Percentiles rank a stretch among this genome's conserved stretches.
phyloP scores from a whole-genome alignment of 495 filamentous ascomycete species.

The Pseudotulostoma volvatum region DNA sequence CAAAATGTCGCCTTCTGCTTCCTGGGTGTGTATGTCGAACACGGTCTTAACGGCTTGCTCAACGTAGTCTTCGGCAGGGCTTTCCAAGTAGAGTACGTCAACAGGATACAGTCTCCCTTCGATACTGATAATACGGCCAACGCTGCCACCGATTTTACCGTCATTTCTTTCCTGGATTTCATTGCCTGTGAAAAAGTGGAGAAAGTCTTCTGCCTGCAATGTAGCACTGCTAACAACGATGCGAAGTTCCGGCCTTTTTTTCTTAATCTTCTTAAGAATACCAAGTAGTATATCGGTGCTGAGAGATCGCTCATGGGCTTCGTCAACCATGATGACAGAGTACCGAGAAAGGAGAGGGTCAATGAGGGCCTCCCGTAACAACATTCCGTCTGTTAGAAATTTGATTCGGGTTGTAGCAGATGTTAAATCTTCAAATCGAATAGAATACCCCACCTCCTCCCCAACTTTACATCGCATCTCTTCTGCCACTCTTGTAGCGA shows the following conservation, averaged over 20 bases:
- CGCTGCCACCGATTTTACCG: conserved; percentile 22
- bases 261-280: conserved; percentile 84
- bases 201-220: conserved; percentile 77
- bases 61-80: conserved; percentile 74
- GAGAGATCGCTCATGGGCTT: conserved; percentile 90
- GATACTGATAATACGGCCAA: conserved; percentile 68
- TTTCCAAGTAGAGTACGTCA: conserved; percentile 70
- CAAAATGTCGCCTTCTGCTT: conserved; percentile 74
- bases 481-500: conserved; percentile 79
- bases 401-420: conserved; percentile 80
- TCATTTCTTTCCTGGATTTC: conserved; percentile 22
- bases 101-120: conserved; percentile 89
- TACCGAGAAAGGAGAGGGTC: conserved; percentile 88
- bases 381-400: conserved; percentile 88
- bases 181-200: conserved; percentile 57
- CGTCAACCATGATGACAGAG: conserved; percentile 96
- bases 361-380: conserved; percentile 84
- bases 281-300: conserved; percentile 90
- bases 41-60: conserved; percentile 76
- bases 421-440: conserved; percentile 92
- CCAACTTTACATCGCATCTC: conserved; percentile 84
- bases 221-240: conserved; percentile 93
- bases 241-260: conserved; percentile 63
- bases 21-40: conserved; percentile 83
- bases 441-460: conserved; percentile 91